phyloP scores from a whole-genome alignment of 2,329 filamentous ascomycete genomes.

The Scolecobasidium constrictum region DNA sequence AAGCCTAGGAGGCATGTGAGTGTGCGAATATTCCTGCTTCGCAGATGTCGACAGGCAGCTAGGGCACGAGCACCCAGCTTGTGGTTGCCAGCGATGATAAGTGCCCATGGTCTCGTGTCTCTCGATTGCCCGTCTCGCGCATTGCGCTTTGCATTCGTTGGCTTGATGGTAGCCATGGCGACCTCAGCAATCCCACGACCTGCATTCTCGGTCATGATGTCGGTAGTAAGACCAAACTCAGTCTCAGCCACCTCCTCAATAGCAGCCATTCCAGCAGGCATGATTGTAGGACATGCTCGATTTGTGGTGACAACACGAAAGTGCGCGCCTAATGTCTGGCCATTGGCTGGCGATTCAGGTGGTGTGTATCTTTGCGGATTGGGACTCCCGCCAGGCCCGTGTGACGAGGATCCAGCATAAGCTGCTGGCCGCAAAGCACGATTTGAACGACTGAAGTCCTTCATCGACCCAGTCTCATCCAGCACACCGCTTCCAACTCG shows the following conservation, averaged over 20 bases:
- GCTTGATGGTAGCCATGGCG: conserved; percentile 53
- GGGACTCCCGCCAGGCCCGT: not conserved
- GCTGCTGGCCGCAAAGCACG: not conserved
- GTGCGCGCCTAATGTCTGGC: conserved; percentile 19
- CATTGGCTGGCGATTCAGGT: conserved; percentile 24
- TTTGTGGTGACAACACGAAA: conserved; percentile 45
- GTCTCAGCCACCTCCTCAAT: conserved; percentile 84
- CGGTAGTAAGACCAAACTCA: conserved; percentile 76
- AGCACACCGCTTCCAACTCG: conserved; percentile 29
- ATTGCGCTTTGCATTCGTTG: conserved; percentile 46
- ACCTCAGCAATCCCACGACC: conserved; percentile 82
- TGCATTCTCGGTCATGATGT: conserved; percentile 85
- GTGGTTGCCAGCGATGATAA: conserved; percentile 92
- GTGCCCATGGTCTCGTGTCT: conserved; percentile 44
- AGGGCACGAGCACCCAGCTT: conserved; percentile 77
- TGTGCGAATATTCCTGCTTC: conserved; percentile 71
- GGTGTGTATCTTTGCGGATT: conserved; percentile 14
- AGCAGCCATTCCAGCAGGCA: conserved; percentile 76
- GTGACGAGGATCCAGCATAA: conserved; percentile 3
- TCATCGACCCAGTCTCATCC: conserved; percentile 18
- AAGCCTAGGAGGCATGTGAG: conserved; percentile 76
- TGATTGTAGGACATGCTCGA: conserved; percentile 45
- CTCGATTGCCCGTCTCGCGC: conserved; percentile 28
- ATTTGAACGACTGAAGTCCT: not conserved
- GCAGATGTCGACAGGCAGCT: conserved; percentile 74